Base-by-base conservation (phyloP, 306 rosid genomes). In the Erythrophleum fordii region DNA sequence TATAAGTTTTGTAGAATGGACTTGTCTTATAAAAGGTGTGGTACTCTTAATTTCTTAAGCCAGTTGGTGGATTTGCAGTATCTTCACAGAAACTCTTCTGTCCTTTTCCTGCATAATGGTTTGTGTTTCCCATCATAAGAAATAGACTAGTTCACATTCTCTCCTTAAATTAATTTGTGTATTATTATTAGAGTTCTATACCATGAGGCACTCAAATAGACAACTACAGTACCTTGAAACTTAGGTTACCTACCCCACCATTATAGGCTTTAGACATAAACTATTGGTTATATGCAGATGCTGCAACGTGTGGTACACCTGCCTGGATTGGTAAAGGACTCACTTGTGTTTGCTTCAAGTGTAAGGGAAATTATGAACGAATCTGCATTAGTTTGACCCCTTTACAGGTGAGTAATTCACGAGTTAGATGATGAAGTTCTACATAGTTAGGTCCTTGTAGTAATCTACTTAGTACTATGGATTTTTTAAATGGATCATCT, bases 311-410 rank as follows among this genome's bases (percentile, higher is more conserved):
- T 72, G 98, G 86, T 25, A 61, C 93, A 25, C 91, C 53, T 41
- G 34, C 22, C 53, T 68, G 16, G 0, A 20, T 41, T 72, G 97
- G 92, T 25, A 93, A 90, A 82, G 97, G 98, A 59, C 90, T 93
- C 62, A 89, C 92, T 66, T 90, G 97, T 85, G 97, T 92, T 80
- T 94, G 98, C 88, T 94, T 94, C 92, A 92, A 89, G 88, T 81
- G 89, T 45, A 92, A 85, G 88, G 98, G 96, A 84, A 86, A 75
- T 68, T 87, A 84, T 67, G 89, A 92, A 42, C 80, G 90, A 44
- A 74, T 94, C 77, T 90, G 91, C 86, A 74, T 87, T 41, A 89
- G 71, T 85, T 83, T 90, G 88, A 92, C 92, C 49, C 97, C 95
- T 74, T 83, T 83, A 45, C 95, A 94, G 98, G 98, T 86, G 66